Evolutionary conservation across 208 protist species (phyloP).

Genomic region (Trypanosomatidae sp.): DNA sequence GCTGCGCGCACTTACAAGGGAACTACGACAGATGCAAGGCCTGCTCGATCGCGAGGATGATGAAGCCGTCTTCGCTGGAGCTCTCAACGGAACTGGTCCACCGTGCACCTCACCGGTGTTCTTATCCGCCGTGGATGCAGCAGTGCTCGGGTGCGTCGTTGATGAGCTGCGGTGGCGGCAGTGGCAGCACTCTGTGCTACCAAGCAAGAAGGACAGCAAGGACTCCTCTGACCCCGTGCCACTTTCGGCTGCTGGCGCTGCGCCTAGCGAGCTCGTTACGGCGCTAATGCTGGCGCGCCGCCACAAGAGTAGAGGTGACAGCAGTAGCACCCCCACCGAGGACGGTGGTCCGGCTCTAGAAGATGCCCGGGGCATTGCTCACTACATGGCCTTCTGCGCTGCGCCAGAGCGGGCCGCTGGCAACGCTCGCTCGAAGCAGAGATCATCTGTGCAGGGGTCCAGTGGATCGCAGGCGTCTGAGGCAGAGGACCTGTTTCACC

Average conservation of each 20-base stretch:
- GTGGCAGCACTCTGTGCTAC: constrained; percentile 6
- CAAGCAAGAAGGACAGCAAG: neutral
- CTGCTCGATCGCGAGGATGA: constrained; percentile 18
- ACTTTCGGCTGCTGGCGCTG: neutral
- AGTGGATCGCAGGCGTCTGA: neutral
- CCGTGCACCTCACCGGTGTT: constrained; percentile 8
- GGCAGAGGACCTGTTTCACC: constrained; percentile 18
- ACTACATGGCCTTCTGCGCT: constrained; percentile 26
- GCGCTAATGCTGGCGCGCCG: neutral
- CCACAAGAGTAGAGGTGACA: neutral
- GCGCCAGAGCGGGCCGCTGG: constrained; percentile 6
- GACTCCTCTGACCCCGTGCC: neutral
- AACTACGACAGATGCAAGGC: constrained; percentile 8
- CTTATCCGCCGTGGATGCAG: constrained; percentile 18
- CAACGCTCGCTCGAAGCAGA: neutral
- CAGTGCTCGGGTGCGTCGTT: constrained; percentile 23
- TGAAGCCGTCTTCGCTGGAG: too few relatives aligned
- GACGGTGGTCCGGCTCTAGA: neutral
- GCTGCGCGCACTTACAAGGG: constrained; percentile 3
- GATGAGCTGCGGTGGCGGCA: constrained; percentile 30
- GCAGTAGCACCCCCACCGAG: neutral
- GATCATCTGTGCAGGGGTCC: neutral
- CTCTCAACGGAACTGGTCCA: neutral
- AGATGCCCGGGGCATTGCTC: constrained; percentile 1
- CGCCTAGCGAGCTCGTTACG: neutral